Evolutionary conservation across 345 rosid species (phyloP), one percentile per base, ranked within the genome.

Genomic region (Sonneratia caseolaris): DNA sequence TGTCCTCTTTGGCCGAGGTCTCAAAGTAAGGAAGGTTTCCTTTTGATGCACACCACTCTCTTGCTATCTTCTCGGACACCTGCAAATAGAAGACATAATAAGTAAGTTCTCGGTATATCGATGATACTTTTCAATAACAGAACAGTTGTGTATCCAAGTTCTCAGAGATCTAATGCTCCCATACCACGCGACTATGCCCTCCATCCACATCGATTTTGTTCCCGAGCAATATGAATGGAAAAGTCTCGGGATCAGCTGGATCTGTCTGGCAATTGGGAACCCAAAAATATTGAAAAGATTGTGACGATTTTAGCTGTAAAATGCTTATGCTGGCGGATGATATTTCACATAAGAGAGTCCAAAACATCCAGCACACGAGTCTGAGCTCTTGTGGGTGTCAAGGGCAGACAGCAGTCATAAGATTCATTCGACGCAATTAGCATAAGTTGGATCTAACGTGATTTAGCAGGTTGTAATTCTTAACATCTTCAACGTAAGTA

Each of bases 1-100:
- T 81, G 79, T 83, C 77, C 73, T 87, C 91, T 76, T 89, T 91
- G 1, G 98, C 96, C 7, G 98, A 93, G 40, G 97, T 91, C 84
- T 91, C 97, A 67, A 84, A 81, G 78, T 87, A 89, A 1, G 94
- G 88, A 68, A 89, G 83, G 71, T 82, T 85, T 51, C 93, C 88
- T 73, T 65, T 86, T 7, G 86, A 82, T 24, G 70, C 84, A 77
- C 97, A 93, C 98, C 97, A 91, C 4, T 88, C 98, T 38, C 68
- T 73, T 2, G 92, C 97, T 78, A 80, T 88, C 73, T 83, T 86
- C 78, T 86, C 83, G 18, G 96, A 72, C 67, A 93, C 90, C 97
- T 93, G 74, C 72, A 78, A 12, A 57, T 22, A n/a, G 38, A 62
- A 62, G 38, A 53, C 59, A 53, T 53, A 19, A 53, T 53, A 19